Evolutionary conservation across 176 grass and related monocot genomes (phyloP), one percentile per base, ranked within the genome.

Genomic region (Avena eriantha): DNA sequence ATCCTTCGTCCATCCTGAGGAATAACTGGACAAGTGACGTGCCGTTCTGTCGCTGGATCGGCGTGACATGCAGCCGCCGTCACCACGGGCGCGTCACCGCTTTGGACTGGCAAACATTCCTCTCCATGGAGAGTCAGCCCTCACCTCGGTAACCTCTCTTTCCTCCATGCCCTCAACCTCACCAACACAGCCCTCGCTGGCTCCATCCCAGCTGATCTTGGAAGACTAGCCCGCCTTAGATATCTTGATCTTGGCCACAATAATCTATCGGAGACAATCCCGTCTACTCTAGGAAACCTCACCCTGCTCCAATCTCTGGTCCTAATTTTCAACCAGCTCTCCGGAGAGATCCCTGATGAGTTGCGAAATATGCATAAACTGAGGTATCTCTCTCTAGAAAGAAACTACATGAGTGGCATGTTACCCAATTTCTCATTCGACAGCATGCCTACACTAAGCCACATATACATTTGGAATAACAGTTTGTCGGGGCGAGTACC

Each of bases 121-220:
- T 5, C 64, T 68, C 7, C 64, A 35, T 1, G 64, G 31, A 68
- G 64, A 68, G 31, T 60, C 57, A 60, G 8, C n/a, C 57, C 57
- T 60, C 57, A 23, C 57, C 57, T 60, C 21, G 57, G 57, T 60
- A 60, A 60, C 57, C 57, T 60, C 57, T 60, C 57, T 60, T 60
- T 60, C 57, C 57, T 60, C n/a, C 57, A 23, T 60, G 21, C n/a
- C 9, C 57, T 60, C 19, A 60, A 60, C n/a, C 57, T 60, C 57
- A 60, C 57, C 57, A 60, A 60, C 57, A 60, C 57, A 0, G 9
- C 19, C 57, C n/a, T 60, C 57, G 9, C 57, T 2, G 57, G 57
- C n/a, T 60, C 57, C 57, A 60, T 81, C 16, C 79, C 60, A 2
- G 15, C 9, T 2, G 16, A 67, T 0, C 23, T 80, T 6, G 78